A percentile compares a stretch with the other conserved stretches of the same genome.
Evolutionary conservation across 2,329 filamentous ascomycete genomes (phyloP).

Genomic region (Ceratocystiopsis sp.): DNA sequence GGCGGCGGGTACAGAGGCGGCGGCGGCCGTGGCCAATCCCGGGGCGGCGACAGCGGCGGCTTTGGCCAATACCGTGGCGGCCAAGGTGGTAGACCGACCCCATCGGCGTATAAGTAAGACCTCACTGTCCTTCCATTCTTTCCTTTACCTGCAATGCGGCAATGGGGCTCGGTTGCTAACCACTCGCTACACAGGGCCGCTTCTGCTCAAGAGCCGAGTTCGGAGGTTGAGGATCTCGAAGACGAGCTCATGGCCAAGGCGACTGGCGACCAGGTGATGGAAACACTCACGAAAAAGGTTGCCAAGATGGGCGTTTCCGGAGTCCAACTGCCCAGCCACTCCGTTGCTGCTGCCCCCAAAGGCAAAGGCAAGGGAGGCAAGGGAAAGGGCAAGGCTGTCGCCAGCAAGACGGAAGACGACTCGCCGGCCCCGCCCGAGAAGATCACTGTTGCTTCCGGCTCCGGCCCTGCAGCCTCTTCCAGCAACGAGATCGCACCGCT

Average conservation of each 20-base stretch:
- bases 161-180: too few relatives aligned
- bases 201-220: too few relatives aligned
- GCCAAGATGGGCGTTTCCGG: too few relatives aligned
- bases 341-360: background rate
- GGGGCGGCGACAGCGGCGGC: background rate
- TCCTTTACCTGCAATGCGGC: too few relatives aligned
- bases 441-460: background rate
- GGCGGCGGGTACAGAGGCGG: too few relatives aligned
- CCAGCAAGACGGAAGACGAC: background rate
- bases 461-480: slow-evolving; percentile 15
- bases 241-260: background rate
- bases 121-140: too few relatives aligned
- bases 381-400: too few relatives aligned
- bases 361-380: background rate
- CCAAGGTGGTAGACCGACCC: background rate
- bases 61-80: slow-evolving; percentile 2
- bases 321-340: too few relatives aligned
- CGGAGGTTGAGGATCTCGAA: background rate
- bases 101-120: too few relatives aligned
- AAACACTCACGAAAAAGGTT: too few relatives aligned
- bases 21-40: too few relatives aligned
- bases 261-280: background rate
- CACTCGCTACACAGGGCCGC: too few relatives aligned
- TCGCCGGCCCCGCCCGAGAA: background rate
- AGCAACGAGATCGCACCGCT: slow-evolving; percentile 12